Evolutionary conservation across 208 protist genomes (phyloP), one percentile per base, ranked within the genome.

Genomic region (Herpetomonas tarakana): DNA sequence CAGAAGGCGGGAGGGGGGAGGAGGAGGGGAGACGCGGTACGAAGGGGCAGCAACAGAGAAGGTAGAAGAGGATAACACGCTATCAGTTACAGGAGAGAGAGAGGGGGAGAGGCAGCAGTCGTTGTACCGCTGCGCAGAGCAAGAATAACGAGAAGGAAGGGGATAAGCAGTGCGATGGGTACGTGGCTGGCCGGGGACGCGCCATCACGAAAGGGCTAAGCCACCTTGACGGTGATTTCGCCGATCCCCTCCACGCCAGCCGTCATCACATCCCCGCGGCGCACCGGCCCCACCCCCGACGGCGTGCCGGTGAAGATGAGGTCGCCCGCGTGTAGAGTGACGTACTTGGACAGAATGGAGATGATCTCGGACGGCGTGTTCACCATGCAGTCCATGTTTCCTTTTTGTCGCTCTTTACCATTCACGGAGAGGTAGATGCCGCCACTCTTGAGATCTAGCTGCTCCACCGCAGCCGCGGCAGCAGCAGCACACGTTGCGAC

Each of bases 271-370:
- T 96, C 83, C 2, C 91, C 91, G 19, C 51, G 41, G 2, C 74
- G 76, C 22, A 96, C 78, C 2, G 80, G 76, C 21, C 86, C 78
- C 0, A 96, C 88, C n/a, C 88, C 88, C 18, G 78, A 58, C 16
- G 91, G 91, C 4, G 91, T 96, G 18, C 91, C 91, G 6, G 87
- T 95, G 54, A 84, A 91, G 56, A 97, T 74, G 30, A 97, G 58
- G 65, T 97, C 92, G 2, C 85, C 86, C 2, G 86, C 83, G 11
- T 76, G 59, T n/a, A 97, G 70, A 2, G 82, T 74, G 14, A 97
- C 86, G 19, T 84, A 72, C 30, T 81, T 70, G 22, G 82, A 91
- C 18, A 92, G 54, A 30, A 77, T 66, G 25, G 81, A 52, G 21
- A 96, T 74, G 4, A 86, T 31, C 53, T 85, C 81, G 50, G 68